phyloP scores from a whole-genome alignment of 176 grass and related monocot genomes.

The Bolboschoenus planiculmis region DNA sequence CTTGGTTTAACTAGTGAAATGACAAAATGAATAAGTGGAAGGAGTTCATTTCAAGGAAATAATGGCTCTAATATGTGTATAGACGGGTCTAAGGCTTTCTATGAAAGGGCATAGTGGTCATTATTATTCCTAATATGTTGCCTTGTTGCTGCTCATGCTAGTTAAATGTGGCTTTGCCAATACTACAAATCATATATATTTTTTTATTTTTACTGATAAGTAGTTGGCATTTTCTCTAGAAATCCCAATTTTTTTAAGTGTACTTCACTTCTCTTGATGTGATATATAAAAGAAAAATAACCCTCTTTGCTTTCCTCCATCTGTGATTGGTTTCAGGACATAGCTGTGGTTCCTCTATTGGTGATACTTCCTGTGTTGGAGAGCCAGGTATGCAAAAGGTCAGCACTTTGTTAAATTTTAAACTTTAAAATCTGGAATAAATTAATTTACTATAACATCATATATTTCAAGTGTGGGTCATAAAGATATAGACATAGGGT shows the following conservation, averaged over 20 bases:
- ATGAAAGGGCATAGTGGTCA: neutral
- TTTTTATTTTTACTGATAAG: neutral
- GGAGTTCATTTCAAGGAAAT: neutral
- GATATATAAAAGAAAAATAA: neutral
- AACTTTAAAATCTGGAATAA: neutral
- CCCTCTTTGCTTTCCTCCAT: constrained; percentile 5
- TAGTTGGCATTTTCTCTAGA: neutral
- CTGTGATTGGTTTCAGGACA: constrained; percentile 61
- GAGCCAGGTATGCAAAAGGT: constrained; percentile 93
- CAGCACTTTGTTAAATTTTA: constrained; percentile 30
- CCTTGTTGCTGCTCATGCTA: neutral
- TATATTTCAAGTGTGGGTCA: constrained; percentile 4
- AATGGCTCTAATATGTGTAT: neutral
- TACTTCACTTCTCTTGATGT: neutral
- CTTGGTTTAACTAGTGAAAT: neutral
- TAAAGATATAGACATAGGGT: neutral
- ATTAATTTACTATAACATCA: neutral
- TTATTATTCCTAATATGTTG: neutral
- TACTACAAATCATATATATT: neutral
- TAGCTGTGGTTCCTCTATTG: constrained; percentile 89
- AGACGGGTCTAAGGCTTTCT: too few relatives aligned
- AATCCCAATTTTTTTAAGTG: neutral
- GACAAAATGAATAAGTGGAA: neutral
- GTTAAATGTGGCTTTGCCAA: neutral
- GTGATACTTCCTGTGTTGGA: constrained; percentile 97